A percentile compares a stretch with the other conserved stretches of the same genome.
Evolutionary conservation across 2,329 filamentous ascomycete species (phyloP).

Genomic region (Fusarium armeniacum): DNA sequence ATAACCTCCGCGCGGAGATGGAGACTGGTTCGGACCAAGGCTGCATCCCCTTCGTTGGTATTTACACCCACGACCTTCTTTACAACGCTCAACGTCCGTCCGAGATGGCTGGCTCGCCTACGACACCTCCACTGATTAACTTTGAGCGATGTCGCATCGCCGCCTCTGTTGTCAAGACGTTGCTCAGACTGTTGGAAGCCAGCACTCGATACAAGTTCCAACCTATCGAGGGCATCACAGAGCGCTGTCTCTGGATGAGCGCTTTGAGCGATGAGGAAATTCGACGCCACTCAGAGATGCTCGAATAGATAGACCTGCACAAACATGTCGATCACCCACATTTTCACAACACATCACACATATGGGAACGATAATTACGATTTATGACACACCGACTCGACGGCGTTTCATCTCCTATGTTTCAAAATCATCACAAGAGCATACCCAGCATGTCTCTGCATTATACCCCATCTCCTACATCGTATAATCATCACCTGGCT

Average conservation of each 20-base stretch:
- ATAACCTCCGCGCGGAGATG: constrained; percentile 83
- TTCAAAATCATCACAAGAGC: constrained; percentile 39
- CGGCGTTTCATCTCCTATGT: constrained; percentile 41
- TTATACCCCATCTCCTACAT: constrained; percentile 35
- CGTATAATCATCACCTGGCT: constrained; percentile 12
- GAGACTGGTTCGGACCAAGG: constrained; percentile 76
- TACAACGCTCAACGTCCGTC: constrained; percentile 85
- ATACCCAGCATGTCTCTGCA: constrained; percentile 41
- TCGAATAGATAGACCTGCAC: constrained; percentile 56
- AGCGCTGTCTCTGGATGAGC: constrained; percentile 88
- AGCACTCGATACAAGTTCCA: constrained; percentile 81
- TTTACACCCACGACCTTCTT: constrained; percentile 86
- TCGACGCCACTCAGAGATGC: constrained; percentile 63
- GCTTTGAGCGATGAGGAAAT: constrained; percentile 84
- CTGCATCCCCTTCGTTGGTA: constrained; percentile 87
- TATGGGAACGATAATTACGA: constrained; percentile 35
- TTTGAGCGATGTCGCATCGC: constrained; percentile 85
- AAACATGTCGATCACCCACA: neutral
- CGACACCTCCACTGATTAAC: constrained; percentile 79
- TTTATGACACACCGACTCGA: constrained; percentile 42
- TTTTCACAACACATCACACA: constrained; percentile 15
- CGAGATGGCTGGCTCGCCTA: constrained; percentile 77
- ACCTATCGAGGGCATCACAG: constrained; percentile 81
- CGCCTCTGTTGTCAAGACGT: constrained; percentile 82
- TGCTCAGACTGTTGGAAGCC: constrained; percentile 82